Evolutionary conservation across 306 rosid species (phyloP), one percentile per base, ranked within the genome.

Genomic region (Fagus crenata): DNA sequence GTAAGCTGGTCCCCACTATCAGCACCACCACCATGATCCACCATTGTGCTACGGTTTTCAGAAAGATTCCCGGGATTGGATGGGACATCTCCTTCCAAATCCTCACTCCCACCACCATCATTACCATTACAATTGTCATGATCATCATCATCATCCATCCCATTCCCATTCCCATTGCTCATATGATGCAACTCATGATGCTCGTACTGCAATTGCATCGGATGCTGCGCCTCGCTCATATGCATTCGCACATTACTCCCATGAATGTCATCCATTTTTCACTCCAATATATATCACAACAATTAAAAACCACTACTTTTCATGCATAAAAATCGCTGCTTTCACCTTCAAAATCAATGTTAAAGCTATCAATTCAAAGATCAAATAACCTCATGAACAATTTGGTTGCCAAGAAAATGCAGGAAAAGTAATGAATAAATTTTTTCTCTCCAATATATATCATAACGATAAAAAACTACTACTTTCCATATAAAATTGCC

Each of bases 1-100:
- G 89, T 91, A 41, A 91, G 96, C 75, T 89, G 96, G 72, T 86
- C 92, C 53, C 85, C 90, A 75, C 67, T 80, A 67, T 84, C 90
- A 51, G 59, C 56, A 70, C 86, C 90, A 46, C 70, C 49, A 33
- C 81, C 87, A 64, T 80, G 87, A 42, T 85, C 88, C 74, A 89
- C 77, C 39, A 89, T 56, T 55, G 69, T 82, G 67, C 71, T 61
- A 31, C 67, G 85, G 53, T 80, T 83, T 58, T 79, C 93, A 37
- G 80, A 77, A 61, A 82, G 78, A 77, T 84, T 86, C 58, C 88
- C 85, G 37, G 85, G 85, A 61, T 84, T 88, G 73, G 93, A 85
- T 6, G 82, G 90, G 41, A 80, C 77, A 35, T 91, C 90, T 67
- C 77, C 84, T 76, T 89, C 93, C 40, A 69, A 67, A 54, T 60